Evolutionary conservation across 352 stramenopile genomes (phyloP).

Genomic region (Pythium volutum): DNA sequence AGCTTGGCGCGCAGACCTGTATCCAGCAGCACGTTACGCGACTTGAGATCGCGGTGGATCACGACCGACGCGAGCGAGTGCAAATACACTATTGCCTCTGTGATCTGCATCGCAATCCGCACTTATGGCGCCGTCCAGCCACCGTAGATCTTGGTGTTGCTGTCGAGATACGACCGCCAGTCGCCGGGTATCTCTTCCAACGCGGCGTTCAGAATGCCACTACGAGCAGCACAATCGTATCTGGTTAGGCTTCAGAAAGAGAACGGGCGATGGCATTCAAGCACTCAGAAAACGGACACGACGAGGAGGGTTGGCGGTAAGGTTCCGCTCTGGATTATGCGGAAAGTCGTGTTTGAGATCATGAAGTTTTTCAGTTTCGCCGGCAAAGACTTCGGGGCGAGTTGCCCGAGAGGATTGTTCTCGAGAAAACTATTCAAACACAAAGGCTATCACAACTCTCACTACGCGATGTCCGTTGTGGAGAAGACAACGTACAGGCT

Average conservation of each 20-base stretch:
- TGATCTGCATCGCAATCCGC: constrained; percentile 15
- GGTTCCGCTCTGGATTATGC: not conserved
- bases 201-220: not conserved
- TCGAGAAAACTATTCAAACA: not conserved
- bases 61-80: constrained; percentile 16
- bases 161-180: constrained; percentile 12
- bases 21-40: constrained; percentile 33
- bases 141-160: not conserved
- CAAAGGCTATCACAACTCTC: not conserved
- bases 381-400: not conserved
- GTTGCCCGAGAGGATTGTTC: not conserved
- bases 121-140: constrained; percentile 8
- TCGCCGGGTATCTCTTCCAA: constrained; percentile 5
- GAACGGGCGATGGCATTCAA: no score
- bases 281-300: not conserved
- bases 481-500: not conserved
- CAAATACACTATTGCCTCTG: constrained; percentile 25
- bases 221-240: not conserved
- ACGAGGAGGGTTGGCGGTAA: not conserved
- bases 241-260: no score
- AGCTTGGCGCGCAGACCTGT: constrained; percentile 30
- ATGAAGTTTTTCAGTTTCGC: not conserved
- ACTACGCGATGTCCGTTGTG: no score
- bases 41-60: constrained; percentile 38
- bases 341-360: not conserved